Evolutionary conservation across 176 grass and related monocot species (phyloP).

Genomic region (Metroxylon sagu): DNA sequence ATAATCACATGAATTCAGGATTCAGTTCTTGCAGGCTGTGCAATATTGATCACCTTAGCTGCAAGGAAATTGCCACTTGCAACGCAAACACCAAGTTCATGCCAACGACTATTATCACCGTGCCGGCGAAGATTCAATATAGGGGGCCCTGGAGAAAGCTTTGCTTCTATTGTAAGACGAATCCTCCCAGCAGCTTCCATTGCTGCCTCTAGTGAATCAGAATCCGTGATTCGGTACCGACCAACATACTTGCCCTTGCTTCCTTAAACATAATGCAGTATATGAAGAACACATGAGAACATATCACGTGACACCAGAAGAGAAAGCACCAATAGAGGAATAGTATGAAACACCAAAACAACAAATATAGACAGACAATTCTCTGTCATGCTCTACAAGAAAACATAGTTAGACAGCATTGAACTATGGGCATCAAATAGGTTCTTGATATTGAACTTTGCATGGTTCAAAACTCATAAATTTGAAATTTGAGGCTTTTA

Average conservation of each 20-base stretch:
- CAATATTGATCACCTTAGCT: conserved; percentile 48
- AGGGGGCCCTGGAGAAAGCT: conserved; percentile 88
- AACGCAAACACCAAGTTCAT: conserved; percentile 74
- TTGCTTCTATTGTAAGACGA: conserved; percentile 81
- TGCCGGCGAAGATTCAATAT: conserved; percentile 90
- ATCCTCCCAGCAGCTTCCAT: conserved; percentile 84
- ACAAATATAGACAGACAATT: neutral
- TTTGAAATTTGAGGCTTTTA: no score
- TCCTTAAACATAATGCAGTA: conserved; percentile 16
- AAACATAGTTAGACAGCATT: no score
- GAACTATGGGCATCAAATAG: no score
- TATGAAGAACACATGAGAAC: no score
- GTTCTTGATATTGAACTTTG: no score
- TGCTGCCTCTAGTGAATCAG: conserved; percentile 74
- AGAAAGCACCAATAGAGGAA: no score
- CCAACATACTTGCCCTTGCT: conserved; percentile 73
- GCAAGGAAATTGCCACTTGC: conserved; percentile 95
- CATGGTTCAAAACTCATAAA: no score
- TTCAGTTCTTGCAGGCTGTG: neutral
- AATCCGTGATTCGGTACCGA: conserved; percentile 82
- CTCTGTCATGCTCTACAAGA: no score
- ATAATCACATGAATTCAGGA: neutral
- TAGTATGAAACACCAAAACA: neutral
- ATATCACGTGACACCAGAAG: no score
- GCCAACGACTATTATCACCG: conserved; percentile 80